A percentile compares a stretch with the other conserved stretches of the same genome.
Conservation (phyloP, 1,284 basidiomycete species). For the Malassezia psittaci region DNA sequence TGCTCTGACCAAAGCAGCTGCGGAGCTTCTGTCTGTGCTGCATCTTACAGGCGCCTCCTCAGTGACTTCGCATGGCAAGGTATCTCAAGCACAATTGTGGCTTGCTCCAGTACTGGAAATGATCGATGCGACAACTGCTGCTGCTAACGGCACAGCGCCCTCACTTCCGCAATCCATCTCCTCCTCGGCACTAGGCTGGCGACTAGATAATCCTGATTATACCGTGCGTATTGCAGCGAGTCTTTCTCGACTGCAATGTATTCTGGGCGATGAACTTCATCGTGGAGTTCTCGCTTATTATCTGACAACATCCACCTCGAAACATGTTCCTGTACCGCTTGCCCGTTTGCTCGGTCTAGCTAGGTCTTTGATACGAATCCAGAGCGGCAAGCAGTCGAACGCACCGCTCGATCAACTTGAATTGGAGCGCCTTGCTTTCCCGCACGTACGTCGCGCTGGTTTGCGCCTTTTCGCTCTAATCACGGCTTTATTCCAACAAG, state of each 20-base stretch:
- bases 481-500: slow-evolving; percentile 15
- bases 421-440: slow-evolving; percentile 16
- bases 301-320: slow-evolving; percentile 51
- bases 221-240: slow-evolving; percentile 16
- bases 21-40: slow-evolving; percentile 22
- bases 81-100: slow-evolving; percentile 33
- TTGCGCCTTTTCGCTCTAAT: slow-evolving; percentile 21
- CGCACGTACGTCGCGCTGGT: slow-evolving; percentile 18
- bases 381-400: background rate
- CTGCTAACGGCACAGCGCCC: slow-evolving; percentile 19
- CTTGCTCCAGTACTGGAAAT: slow-evolving; percentile 19
- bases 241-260: slow-evolving; percentile 15
- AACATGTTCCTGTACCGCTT: slow-evolving; percentile 65
- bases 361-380: slow-evolving; percentile 30
- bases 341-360: slow-evolving; percentile 51
- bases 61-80: slow-evolving; percentile 2
- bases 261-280: slow-evolving; percentile 14
- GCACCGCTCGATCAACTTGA: slow-evolving; percentile 18
- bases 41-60: slow-evolving; percentile 28
- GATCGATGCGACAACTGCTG: slow-evolving; percentile 17
- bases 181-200: slow-evolving; percentile 6
- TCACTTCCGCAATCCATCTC: background rate
- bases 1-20: slow-evolving; percentile 15
- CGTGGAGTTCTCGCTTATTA: slow-evolving; percentile 17
- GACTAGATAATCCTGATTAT: slow-evolving; percentile 1